Evolutionary conservation across 306 rosid species (phyloP).

Genomic region (Vigna radiata): DNA sequence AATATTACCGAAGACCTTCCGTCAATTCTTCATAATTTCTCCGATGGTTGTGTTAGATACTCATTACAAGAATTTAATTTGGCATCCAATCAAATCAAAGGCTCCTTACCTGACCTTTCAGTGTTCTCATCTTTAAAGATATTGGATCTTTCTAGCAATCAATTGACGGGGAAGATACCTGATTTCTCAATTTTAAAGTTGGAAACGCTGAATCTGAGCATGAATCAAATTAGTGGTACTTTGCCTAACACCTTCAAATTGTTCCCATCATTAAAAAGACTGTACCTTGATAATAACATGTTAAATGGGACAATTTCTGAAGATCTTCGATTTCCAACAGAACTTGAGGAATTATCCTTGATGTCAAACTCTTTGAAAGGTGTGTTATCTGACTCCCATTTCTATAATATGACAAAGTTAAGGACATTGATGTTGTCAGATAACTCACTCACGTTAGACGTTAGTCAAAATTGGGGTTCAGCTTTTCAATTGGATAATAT

Average conservation of each 20-base stretch:
- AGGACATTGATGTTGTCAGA: too few relatives aligned
- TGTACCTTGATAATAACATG: background rate
- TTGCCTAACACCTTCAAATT: background rate
- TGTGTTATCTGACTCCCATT: too few relatives aligned
- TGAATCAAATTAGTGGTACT: background rate
- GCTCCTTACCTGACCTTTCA: constrained; percentile 24
- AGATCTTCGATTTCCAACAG: background rate
- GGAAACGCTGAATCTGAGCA: background rate
- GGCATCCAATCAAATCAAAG: background rate
- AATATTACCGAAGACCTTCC: too few relatives aligned
- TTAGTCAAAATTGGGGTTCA: too few relatives aligned
- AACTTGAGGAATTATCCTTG: background rate
- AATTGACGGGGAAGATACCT: constrained; percentile 14
- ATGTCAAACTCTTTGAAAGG: too few relatives aligned
- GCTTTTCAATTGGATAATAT: too few relatives aligned
- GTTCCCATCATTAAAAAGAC: background rate
- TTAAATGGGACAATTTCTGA: background rate
- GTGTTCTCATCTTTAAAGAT: background rate
- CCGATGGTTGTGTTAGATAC: constrained; percentile 32
- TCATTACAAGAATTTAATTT: constrained; percentile 32
- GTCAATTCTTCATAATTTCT: too few relatives aligned
- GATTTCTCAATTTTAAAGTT: background rate
- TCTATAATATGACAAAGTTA: too few relatives aligned
- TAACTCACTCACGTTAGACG: too few relatives aligned
- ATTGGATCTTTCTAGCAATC: background rate